Evolutionary conservation across 768 basidiomycete species (phyloP).

Genomic region (Boletus rubroflammeus): DNA sequence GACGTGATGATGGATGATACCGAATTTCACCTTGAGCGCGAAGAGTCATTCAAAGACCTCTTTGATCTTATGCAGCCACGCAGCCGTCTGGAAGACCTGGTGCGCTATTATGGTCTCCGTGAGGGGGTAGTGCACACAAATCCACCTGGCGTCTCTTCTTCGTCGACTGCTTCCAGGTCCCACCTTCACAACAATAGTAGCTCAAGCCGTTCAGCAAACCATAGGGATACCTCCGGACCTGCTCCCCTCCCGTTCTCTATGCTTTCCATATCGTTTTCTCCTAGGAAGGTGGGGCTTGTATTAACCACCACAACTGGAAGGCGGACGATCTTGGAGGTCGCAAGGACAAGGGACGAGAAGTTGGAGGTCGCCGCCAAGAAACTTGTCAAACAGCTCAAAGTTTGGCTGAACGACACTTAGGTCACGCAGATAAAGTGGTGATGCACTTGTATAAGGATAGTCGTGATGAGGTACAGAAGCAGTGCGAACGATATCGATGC

Average conservation of each 20-base stretch:
- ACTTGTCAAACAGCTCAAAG: constrained; percentile 47
- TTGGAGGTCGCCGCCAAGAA: constrained; percentile 54
- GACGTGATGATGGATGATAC: constrained; percentile 75
- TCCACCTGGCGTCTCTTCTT: constrained; percentile 1
- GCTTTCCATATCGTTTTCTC: constrained; percentile 41
- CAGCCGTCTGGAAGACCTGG: constrained; percentile 72
- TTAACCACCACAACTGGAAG: constrained; percentile 34
- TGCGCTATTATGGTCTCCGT: constrained; percentile 42
- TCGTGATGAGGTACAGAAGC: background rate
- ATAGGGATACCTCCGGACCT: background rate
- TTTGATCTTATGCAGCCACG: constrained; percentile 77
- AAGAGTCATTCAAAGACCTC: constrained; percentile 74
- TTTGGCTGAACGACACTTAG: constrained; percentile 35
- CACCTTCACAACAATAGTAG: background rate
- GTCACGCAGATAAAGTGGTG: background rate
- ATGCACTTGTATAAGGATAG: background rate
- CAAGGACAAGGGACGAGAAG: constrained; percentile 48
- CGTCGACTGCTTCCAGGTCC: background rate
- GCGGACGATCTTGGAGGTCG: constrained; percentile 54
- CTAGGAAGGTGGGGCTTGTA: constrained; percentile 38
- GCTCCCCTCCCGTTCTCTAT: constrained; percentile 32
- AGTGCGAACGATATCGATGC: background rate
- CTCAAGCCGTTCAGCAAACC: constrained; percentile 4
- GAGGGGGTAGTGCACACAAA: constrained; percentile 33
- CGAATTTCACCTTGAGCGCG: constrained; percentile 69